These are phyloP conservation scores for Boeremia exigua DNA, from an alignment of 2,329 filamentous ascomycete genomes.

Conservation along the genomic window DNA sequence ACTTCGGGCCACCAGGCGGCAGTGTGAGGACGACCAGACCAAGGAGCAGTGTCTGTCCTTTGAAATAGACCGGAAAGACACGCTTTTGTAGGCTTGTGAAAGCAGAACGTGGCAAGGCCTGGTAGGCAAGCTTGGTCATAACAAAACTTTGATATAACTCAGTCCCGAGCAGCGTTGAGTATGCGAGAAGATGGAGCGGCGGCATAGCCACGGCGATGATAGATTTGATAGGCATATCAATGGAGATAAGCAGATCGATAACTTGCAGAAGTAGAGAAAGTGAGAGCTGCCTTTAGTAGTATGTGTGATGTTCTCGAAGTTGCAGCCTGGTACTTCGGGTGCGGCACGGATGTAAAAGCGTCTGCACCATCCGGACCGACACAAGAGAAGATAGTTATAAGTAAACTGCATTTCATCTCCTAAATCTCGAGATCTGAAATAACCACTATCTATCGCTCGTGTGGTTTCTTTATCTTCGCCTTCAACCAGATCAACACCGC, in stretches of 20 bases:
- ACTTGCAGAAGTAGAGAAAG: not conserved
- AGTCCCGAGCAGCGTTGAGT: slow-evolving; percentile 50
- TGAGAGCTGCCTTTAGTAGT: too few species aligned
- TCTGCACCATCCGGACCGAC: slow-evolving; percentile 1
- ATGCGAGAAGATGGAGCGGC: slow-evolving; percentile 48
- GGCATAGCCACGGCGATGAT: slow-evolving; percentile 15
- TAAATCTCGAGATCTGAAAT: too few species aligned
- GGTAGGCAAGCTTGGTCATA: slow-evolving; percentile 50
- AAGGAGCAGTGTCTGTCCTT: slow-evolving; percentile 45
- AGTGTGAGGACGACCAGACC: slow-evolving; percentile 43
- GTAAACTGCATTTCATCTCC: too few species aligned
- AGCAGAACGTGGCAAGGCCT: slow-evolving; percentile 42
- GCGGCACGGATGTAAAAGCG: not conserved
- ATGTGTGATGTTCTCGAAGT: not conserved
- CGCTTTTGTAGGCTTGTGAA: slow-evolving; percentile 51
- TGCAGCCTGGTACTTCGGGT: slow-evolving; percentile 2
- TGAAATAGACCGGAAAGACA: slow-evolving; percentile 51
- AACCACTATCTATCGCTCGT: slow-evolving; percentile 9
- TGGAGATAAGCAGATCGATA: not conserved
- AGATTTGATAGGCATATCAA: slow-evolving; percentile 10
- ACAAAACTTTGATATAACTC: slow-evolving; percentile 51
- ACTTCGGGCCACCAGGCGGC: slow-evolving; percentile 42
- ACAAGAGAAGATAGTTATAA: not conserved
- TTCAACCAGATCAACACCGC: slow-evolving; percentile 23
- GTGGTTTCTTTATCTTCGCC: slow-evolving; percentile 23